Percentiles rank a stretch among this genome's conserved stretches.
Evolutionary conservation across 177 flowering plant species (phyloP).

Genomic region (Vitis hybrid): DNA sequence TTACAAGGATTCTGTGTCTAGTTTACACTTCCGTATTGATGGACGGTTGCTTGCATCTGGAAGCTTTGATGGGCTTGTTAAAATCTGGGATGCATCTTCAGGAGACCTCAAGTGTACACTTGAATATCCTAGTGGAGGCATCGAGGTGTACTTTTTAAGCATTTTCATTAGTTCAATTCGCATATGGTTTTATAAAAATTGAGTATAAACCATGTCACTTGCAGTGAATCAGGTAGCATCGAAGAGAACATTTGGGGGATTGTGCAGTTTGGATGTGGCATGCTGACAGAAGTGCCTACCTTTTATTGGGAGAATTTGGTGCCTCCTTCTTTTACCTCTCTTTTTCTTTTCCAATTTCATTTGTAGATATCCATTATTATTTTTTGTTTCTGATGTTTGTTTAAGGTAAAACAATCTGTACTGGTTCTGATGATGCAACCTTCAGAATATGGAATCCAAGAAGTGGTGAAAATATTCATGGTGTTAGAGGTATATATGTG

Average conservation of each 20-base stretch:
- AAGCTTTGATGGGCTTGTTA: slow-evolving; percentile 71
- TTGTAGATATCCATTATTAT: background rate
- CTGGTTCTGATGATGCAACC: slow-evolving; percentile 89
- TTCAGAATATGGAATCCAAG: slow-evolving; percentile 89
- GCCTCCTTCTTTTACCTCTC: too few species aligned
- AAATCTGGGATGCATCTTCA: slow-evolving; percentile 67
- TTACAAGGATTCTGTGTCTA: slow-evolving; percentile 68
- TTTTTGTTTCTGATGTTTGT: slow-evolving; percentile 1
- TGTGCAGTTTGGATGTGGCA: slow-evolving; percentile 89
- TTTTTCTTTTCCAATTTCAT: background rate
- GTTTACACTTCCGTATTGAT: slow-evolving; percentile 74
- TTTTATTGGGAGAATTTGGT: slow-evolving; percentile 4
- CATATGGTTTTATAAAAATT: background rate
- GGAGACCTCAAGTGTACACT: slow-evolving; percentile 56
- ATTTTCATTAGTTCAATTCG: background rate
- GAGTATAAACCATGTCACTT: background rate
- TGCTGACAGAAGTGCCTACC: slow-evolving; percentile 69
- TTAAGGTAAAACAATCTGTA: slow-evolving; percentile 77
- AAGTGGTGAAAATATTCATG: slow-evolving; percentile 67
- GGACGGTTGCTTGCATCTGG: slow-evolving; percentile 89
- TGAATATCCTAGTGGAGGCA: slow-evolving; percentile 80
- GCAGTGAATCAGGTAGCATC: slow-evolving; percentile 98
- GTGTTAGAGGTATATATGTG: slow-evolving; percentile 54
- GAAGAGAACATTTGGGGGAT: slow-evolving; percentile 85
- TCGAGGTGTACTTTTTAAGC: slow-evolving; percentile 57